These are phyloP conservation scores for Eucalyptus coolabah DNA, from an alignment of 345 rosid genomes.

Conservation along the genomic window DNA sequence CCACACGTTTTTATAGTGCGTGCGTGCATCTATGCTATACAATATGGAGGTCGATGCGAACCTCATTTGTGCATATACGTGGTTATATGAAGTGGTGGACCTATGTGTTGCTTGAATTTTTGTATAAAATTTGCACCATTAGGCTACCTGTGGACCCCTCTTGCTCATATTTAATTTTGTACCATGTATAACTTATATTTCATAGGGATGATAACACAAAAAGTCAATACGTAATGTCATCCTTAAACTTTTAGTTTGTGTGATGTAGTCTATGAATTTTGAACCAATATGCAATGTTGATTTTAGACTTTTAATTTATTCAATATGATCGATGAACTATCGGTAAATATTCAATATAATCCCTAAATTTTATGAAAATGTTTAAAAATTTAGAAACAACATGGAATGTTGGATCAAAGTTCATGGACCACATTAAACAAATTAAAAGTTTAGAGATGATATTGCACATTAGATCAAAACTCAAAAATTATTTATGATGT, in stretches of 20 bases:
- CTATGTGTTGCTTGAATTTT: background rate
- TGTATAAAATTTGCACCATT: background rate
- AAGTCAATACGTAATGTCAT: rapidly evolving
- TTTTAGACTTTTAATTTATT: background rate
- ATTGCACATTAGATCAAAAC: too few species aligned
- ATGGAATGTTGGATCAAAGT: too few species aligned
- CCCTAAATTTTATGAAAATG: too few species aligned
- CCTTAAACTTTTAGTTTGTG: background rate
- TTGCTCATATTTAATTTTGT: background rate
- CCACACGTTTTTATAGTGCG: background rate
- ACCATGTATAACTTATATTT: background rate
- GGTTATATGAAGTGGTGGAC: background rate
- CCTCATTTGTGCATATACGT: background rate
- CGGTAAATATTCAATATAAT: background rate
- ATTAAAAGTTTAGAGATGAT: too few species aligned
- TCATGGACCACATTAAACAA: too few species aligned
- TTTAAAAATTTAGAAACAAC: too few species aligned
- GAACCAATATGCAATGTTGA: background rate
- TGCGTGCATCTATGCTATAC: background rate
- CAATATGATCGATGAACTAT: background rate
- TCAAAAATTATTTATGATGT: too few species aligned
- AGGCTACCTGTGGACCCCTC: background rate
- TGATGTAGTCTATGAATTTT: rapidly evolving
- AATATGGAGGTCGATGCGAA: background rate
- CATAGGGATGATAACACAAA: background rate